phyloP scores from a whole-genome alignment of 371 early-diverging fungal species.

The Mucor saturninus region DNA sequence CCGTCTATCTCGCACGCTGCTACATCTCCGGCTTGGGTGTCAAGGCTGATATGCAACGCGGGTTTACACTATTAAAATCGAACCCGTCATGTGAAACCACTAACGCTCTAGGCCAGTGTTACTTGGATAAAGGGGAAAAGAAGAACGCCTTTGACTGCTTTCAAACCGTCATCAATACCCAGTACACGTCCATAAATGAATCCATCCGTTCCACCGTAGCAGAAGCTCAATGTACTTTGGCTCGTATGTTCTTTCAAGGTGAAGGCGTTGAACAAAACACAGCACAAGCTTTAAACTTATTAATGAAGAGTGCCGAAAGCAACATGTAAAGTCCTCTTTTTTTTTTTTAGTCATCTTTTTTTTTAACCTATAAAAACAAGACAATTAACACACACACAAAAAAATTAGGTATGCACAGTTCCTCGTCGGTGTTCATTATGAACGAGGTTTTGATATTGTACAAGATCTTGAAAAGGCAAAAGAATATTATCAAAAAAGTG shows the following conservation, averaged over 20 bases:
- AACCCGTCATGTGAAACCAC: constrained; percentile 30
- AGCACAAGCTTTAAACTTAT: constrained; percentile 35
- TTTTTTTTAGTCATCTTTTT: not conserved
- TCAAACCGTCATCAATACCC: constrained; percentile 12
- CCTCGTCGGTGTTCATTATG: constrained; percentile 48
- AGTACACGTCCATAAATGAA: constrained; percentile 17
- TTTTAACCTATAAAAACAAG: too few relatives aligned
- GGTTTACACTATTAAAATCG: constrained; percentile 19
- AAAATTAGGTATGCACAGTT: constrained; percentile 50
- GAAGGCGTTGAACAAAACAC: constrained; percentile 42
- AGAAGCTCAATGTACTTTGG: constrained; percentile 44
- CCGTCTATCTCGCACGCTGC: constrained; percentile 29
- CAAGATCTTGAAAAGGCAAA: constrained; percentile 38
- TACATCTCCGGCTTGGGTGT: constrained; percentile 27
- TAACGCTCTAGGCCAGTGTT: constrained; percentile 29
- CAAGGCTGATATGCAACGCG: constrained; percentile 15
- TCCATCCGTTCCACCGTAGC: constrained; percentile 15
- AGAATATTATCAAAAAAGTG: constrained; percentile 40
- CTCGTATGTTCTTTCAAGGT: constrained; percentile 48
- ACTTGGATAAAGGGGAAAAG: constrained; percentile 24
- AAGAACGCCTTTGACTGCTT: constrained; percentile 26
- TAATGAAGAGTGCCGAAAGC: constrained; percentile 40
- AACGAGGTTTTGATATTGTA: constrained; percentile 43
- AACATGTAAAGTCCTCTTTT: constrained; percentile 37
- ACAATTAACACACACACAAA: too few relatives aligned